Percentiles rank a stretch among this genome's conserved stretches.
Evolutionary conservation across 2,329 filamentous ascomycete species (phyloP).

Genomic region (Aspergillus ustus): DNA sequence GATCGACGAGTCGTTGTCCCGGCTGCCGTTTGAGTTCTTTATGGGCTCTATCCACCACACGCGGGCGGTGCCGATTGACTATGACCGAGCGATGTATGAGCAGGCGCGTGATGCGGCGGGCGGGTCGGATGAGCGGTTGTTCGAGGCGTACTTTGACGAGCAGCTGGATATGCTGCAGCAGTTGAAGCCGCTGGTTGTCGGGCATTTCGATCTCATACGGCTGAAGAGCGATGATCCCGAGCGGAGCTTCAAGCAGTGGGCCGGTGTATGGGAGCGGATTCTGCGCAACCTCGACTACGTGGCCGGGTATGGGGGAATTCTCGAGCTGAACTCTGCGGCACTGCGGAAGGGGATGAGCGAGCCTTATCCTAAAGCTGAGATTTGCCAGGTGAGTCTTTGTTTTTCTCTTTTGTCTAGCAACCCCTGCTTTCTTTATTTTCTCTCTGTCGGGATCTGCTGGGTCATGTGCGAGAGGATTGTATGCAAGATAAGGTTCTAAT

Average conservation of each 20-base stretch:
- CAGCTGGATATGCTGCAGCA: constrained; percentile 79
- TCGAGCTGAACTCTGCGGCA: constrained; percentile 89
- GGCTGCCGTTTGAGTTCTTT: constrained; percentile 80
- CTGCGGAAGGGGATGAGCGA: constrained; percentile 88
- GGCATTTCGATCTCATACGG: constrained; percentile 91
- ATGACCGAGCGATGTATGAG: constrained; percentile 70
- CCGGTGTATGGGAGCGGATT: constrained; percentile 73
- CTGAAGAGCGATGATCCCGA: constrained; percentile 74
- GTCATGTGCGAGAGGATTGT: not conserved
- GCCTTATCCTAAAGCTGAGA: constrained; percentile 80
- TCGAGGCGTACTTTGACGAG: constrained; percentile 83
- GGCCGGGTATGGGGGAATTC: constrained; percentile 73
- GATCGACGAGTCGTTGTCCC: constrained; percentile 62
- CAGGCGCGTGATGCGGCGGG: constrained; percentile 62
- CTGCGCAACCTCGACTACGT: constrained; percentile 75
- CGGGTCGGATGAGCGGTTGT: constrained; percentile 73
- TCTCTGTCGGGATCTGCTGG: not conserved
- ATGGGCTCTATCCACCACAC: constrained; percentile 93
- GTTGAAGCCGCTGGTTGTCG: constrained; percentile 77
- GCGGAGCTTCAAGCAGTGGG: constrained; percentile 62
- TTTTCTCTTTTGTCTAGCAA: not conserved
- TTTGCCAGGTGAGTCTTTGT: constrained; percentile 64
- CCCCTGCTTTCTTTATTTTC: not conserved
- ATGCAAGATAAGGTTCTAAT: constrained; percentile 10
- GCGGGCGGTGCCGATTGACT: constrained; percentile 86